phyloP scores from a whole-genome alignment of 176 grass and related monocot genomes.

The Avena eriantha region DNA sequence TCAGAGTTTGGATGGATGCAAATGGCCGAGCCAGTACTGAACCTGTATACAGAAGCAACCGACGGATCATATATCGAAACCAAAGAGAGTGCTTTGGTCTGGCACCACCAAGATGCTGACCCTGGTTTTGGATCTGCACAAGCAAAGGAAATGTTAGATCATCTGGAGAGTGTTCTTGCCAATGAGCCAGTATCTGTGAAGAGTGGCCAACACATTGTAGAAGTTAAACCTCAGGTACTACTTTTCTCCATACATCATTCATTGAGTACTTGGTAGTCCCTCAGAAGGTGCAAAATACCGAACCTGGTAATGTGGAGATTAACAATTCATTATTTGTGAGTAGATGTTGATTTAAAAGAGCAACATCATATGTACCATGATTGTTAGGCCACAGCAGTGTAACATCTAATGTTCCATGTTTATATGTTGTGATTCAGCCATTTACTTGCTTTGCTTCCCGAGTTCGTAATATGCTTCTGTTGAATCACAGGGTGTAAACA shows the following conservation, averaged over 20 bases:
- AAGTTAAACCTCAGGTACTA: constrained; percentile 59
- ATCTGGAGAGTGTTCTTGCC: constrained; percentile 50
- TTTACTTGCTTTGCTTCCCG: neutral
- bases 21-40: constrained; percentile 70
- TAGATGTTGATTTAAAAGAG: neutral
- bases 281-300: constrained; percentile 13
- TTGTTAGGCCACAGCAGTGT: neutral
- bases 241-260: constrained; percentile 17
- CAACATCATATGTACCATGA: neutral
- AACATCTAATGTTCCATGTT: neutral
- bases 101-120: constrained; percentile 75
- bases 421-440: neutral
- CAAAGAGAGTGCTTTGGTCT: constrained; percentile 77
- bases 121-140: constrained; percentile 64
- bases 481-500: constrained; percentile 60
- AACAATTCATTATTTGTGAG: neutral
- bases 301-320: neutral
- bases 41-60: constrained; percentile 68
- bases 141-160: constrained; percentile 56
- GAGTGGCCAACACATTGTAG: constrained; percentile 54
- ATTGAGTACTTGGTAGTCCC: neutral
- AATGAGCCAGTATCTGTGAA: constrained; percentile 56
- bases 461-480: constrained; percentile 32
- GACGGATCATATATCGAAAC: constrained; percentile 71
- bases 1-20: constrained; percentile 69